phyloP scores from a whole-genome alignment of 1,284 basidiomycete genomes.

The Chondrostereum purpureum region DNA sequence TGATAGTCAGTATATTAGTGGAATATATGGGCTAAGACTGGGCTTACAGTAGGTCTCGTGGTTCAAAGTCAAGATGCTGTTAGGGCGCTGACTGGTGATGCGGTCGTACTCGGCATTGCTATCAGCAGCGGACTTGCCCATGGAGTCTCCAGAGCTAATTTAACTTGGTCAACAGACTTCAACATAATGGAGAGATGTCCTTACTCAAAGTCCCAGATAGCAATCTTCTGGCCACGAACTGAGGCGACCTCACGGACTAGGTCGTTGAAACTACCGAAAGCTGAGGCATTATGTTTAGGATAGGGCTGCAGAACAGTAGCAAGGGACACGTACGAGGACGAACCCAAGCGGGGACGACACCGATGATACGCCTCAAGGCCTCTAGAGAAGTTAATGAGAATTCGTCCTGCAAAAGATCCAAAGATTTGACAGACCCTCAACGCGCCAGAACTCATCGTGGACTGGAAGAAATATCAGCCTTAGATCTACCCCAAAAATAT shows the following conservation, averaged over 20 bases:
- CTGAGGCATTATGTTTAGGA: constrained; percentile 15
- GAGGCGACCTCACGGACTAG: constrained; percentile 35
- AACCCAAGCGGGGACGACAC: constrained; percentile 40
- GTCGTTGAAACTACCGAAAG: constrained; percentile 47
- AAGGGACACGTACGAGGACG: constrained; percentile 29
- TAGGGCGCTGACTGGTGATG: constrained; percentile 25
- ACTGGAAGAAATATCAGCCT: constrained; percentile 15
- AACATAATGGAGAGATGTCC: neutral
- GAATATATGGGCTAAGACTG: neutral
- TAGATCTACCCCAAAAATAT: neutral
- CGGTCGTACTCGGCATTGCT: constrained; percentile 18
- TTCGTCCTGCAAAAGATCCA: neutral
- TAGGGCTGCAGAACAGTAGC: neutral
- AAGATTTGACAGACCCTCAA: constrained; percentile 38
- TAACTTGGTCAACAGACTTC: neutral
- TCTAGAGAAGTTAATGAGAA: constrained; percentile 17
- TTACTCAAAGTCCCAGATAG: constrained; percentile 7
- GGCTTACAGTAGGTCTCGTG: constrained; percentile 33
- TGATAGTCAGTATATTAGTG: neutral
- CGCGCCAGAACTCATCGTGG: constrained; percentile 31
- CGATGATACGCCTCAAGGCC: constrained; percentile 44
- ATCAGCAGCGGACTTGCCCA: neutral
- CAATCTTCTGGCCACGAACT: constrained; percentile 1
- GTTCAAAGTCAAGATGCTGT: constrained; percentile 35
- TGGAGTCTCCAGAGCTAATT: neutral